A percentile compares a stretch with the other conserved stretches of the same genome.
These are phyloP conservation scores for Silybum marianum DNA, from an alignment of 129 eudicot genomes.

Conservation along the genomic window DNA sequence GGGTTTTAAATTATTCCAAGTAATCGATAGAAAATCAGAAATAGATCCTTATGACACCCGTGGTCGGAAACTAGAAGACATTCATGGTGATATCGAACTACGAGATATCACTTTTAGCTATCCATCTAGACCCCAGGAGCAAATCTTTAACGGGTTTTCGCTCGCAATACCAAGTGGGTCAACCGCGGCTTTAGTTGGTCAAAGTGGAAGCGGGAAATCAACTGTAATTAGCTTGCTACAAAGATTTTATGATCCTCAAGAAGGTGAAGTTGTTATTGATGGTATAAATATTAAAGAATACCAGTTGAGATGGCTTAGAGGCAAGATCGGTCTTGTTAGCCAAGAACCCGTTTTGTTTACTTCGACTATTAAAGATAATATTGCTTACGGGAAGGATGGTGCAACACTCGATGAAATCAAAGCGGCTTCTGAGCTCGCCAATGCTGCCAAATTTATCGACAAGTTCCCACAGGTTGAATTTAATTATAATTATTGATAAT, in stretches of 20 bases:
- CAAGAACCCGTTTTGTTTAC: slow-evolving; percentile 79
- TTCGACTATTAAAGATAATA: slow-evolving; percentile 65
- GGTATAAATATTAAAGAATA: slow-evolving; percentile 60
- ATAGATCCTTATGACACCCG: slow-evolving; percentile 61
- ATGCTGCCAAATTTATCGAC: slow-evolving; percentile 72
- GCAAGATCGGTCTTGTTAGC: slow-evolving; percentile 78
- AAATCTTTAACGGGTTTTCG: slow-evolving; percentile 57
- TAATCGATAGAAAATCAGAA: slow-evolving; percentile 56
- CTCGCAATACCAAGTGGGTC: slow-evolving; percentile 57
- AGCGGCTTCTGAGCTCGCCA: slow-evolving; percentile 72
- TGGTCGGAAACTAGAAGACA: slow-evolving; percentile 49
- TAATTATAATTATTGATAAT: not conserved
- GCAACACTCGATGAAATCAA: slow-evolving; percentile 64
- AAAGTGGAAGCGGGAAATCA: slow-evolving; percentile 83
- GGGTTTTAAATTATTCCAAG: slow-evolving; percentile 69
- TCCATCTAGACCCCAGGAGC: slow-evolving; percentile 70
- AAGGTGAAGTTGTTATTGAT: slow-evolving; percentile 69
- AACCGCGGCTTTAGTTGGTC: slow-evolving; percentile 80
- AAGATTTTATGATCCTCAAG: slow-evolving; percentile 76
- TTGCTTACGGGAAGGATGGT: slow-evolving; percentile 67
- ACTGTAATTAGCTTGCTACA: slow-evolving; percentile 65
- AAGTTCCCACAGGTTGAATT: slow-evolving; percentile 65
- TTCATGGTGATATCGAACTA: slow-evolving; percentile 61
- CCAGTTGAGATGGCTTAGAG: slow-evolving; percentile 71
- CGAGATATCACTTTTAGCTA: slow-evolving; percentile 57